Conservation (phyloP, 495 filamentous ascomycete genomes). For the Neurospora sp. region DNA sequence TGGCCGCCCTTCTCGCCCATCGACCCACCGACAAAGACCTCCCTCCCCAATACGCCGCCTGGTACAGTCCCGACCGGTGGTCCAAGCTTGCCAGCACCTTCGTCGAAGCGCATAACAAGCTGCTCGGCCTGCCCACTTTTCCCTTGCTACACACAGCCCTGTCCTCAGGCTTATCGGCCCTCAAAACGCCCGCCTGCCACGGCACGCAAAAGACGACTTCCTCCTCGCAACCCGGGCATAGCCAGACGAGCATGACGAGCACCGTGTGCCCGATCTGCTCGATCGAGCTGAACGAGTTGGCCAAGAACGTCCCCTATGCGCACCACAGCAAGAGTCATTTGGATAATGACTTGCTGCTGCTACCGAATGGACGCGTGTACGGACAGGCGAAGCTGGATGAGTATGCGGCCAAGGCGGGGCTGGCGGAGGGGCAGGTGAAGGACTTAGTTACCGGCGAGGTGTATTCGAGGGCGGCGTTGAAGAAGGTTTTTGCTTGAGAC, state of each 20-base stretch:
- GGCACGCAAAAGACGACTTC: conserved; percentile 5
- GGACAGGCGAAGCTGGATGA: conserved; percentile 63
- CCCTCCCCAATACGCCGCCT: conserved; percentile 30
- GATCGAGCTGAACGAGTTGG: conserved; percentile 86
- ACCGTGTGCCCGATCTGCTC: conserved; percentile 87
- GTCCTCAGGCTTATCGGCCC: conserved; percentile 80
- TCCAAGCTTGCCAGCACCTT: conserved; percentile 69
- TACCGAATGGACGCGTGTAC: conserved; percentile 84
- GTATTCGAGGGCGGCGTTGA: conserved; percentile 50
- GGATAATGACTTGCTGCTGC: conserved; percentile 74
- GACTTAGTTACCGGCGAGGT: conserved; percentile 71
- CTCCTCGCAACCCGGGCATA: conserved; percentile 15
- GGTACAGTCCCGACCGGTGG: conserved; percentile 70
- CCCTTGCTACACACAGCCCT: conserved; percentile 90
- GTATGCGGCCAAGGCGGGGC: conserved; percentile 63
- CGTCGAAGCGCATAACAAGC: conserved; percentile 72
- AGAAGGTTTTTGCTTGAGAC: conserved; percentile 68
- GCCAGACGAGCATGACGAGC: conserved; percentile 26
- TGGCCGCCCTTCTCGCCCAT: conserved; percentile 72
- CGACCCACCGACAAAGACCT: conserved; percentile 42
- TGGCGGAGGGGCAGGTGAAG: conserved; percentile 57
- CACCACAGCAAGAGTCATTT: conserved; percentile 84
- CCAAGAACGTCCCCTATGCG: conserved; percentile 80
- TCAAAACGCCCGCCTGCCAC: conserved; percentile 94
- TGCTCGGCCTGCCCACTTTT: conserved; percentile 70